Evolutionary conservation across 2,329 filamentous ascomycete species (phyloP).

Genomic region (Blumeria graminis): DNA sequence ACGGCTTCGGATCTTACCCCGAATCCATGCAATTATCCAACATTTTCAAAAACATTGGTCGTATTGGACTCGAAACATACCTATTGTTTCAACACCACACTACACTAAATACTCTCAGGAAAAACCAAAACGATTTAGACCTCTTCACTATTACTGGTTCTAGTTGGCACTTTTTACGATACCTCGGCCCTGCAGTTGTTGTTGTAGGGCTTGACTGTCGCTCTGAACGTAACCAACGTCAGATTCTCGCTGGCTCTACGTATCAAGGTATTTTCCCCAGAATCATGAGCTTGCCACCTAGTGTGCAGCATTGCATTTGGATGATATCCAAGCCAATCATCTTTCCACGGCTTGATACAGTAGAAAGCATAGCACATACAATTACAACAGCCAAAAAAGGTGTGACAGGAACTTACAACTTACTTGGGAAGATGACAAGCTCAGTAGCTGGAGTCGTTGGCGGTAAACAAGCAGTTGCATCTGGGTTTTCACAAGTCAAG

Average conservation of each 20-base stretch:
- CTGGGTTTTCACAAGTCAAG: constrained; percentile 86
- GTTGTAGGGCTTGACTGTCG: constrained; percentile 79
- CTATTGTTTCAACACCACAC: constrained; percentile 96
- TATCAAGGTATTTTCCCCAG: constrained; percentile 97
- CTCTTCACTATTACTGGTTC: constrained; percentile 93
- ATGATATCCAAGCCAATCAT: constrained; percentile 80
- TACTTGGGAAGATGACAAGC: constrained; percentile 83
- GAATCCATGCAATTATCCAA: constrained; percentile 96
- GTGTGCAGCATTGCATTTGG: constrained; percentile 91
- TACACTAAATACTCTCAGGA: constrained; percentile 74
- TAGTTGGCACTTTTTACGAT: constrained; percentile 98
- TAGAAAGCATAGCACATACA: constrained; percentile 76
- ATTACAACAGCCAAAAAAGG: constrained; percentile 90
- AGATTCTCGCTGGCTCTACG: constrained; percentile 86
- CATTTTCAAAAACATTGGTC: constrained; percentile 94
- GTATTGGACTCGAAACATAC: constrained; percentile 93
- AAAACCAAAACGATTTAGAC: constrained; percentile 68
- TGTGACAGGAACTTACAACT: constrained; percentile 87
- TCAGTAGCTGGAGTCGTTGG: constrained; percentile 89
- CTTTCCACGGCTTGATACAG: constrained; percentile 75
- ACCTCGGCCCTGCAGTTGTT: constrained; percentile 71
- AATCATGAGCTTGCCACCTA: constrained; percentile 68
- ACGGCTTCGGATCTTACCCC: constrained; percentile 90
- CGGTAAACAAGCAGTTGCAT: constrained; percentile 75
- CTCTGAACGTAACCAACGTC: constrained; percentile 70